Conservation (phyloP, 2,329 filamentous ascomycete species). For the Chrysosporium keratinophilum region DNA sequence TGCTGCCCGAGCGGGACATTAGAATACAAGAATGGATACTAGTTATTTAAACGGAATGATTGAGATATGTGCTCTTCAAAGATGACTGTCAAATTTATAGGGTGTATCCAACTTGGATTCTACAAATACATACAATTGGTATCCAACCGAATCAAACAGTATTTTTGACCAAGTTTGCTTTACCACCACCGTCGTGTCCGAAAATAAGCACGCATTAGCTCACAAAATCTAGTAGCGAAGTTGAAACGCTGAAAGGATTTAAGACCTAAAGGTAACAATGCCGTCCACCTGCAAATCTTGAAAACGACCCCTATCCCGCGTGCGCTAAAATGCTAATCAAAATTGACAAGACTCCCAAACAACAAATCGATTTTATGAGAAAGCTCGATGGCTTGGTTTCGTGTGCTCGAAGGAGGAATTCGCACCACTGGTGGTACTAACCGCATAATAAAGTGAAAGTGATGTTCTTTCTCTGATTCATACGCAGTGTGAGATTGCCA, state of each 20-base stretch:
- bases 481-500: neutral
- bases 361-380: neutral
- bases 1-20: neutral
- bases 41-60: neutral
- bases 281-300: neutral
- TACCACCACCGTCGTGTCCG: no score
- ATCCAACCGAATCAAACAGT: no score
- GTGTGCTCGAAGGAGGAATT: neutral
- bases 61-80: neutral
- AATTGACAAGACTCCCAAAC: neutral
- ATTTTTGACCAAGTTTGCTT: no score
- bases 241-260: no score
- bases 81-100: neutral
- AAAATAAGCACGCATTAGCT: no score
- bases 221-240: no score
- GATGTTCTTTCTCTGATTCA: neutral
- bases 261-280: no score
- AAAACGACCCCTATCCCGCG: neutral
- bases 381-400: neutral
- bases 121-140: no score
- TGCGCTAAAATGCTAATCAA: constrained; percentile 11
- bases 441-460: neutral
- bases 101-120: neutral
- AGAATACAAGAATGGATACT: constrained; percentile 10
- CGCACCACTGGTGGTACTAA: neutral